A percentile compares a stretch with the other conserved stretches of the same genome.
These are phyloP conservation scores for Linanthus parryae DNA, from an alignment of 148 eudicot species.

Conservation along the genomic window DNA sequence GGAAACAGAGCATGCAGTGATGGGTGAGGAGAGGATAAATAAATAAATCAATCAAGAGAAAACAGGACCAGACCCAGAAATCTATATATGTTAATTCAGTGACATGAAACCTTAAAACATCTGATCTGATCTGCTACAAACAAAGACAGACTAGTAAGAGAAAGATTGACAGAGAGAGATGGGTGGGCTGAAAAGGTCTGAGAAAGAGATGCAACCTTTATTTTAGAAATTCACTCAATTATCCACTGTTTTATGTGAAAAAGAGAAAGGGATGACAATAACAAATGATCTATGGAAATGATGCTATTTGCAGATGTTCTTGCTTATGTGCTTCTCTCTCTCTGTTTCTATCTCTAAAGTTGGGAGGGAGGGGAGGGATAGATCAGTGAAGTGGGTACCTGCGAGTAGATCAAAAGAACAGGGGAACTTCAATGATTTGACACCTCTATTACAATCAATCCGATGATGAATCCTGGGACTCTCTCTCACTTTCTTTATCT, in stretches of 20 bases:
- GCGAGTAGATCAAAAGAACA: constrained; percentile 14
- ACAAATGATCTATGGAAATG: background rate
- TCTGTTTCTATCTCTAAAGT: background rate
- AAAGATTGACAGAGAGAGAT: constrained; percentile 19
- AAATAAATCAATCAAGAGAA: no score
- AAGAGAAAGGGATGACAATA: constrained; percentile 2
- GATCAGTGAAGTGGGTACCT: constrained; percentile 11
- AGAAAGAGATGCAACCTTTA: constrained; percentile 33
- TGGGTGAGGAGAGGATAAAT: no score
- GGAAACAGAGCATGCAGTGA: background rate
- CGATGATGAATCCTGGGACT: constrained; percentile 20
- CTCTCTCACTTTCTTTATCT: no score
- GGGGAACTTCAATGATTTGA: constrained; percentile 33
- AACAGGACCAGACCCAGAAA: constrained; percentile 13
- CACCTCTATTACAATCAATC: constrained; percentile 31
- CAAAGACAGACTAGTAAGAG: constrained; percentile 3
- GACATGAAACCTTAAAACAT: no score
- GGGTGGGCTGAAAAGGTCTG: constrained; percentile 23
- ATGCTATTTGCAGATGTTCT: constrained; percentile 3
- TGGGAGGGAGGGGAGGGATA: no score
- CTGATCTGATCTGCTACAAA: no score
- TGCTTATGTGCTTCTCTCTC: constrained; percentile 3
- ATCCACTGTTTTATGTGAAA: constrained; percentile 8
- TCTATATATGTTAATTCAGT: constrained; percentile 7
- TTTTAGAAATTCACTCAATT: constrained; percentile 27